Percentiles rank a stretch among this genome's conserved stretches.
phyloP scores from a whole-genome alignment of 2,329 filamentous ascomycete genomes.

The Pezicula neosporulosa region DNA sequence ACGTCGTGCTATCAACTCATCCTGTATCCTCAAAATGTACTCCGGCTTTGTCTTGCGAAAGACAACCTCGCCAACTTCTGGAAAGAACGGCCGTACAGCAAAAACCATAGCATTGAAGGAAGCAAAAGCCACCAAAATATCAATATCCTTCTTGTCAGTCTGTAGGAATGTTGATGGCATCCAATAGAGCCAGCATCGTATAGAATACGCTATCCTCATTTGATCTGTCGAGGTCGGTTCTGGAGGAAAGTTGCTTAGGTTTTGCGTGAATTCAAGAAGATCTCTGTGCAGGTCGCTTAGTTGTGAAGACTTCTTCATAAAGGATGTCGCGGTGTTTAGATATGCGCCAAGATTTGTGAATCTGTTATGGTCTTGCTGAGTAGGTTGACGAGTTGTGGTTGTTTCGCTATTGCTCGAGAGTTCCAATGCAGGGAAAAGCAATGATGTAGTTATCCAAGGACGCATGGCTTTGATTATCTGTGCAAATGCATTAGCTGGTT shows the following conservation, averaged over 20 bases:
- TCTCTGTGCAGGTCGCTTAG: background rate
- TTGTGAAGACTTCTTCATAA: background rate
- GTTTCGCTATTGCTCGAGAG: background rate
- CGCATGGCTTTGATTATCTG: background rate
- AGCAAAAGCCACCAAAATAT: background rate
- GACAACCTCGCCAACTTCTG: background rate
- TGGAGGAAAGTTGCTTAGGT: background rate
- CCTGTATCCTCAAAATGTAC: background rate
- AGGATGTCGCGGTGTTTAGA: background rate
- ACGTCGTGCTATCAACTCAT: background rate
- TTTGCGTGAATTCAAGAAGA: background rate
- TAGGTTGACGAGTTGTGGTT: background rate
- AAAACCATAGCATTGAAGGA: background rate
- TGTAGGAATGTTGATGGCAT: background rate
- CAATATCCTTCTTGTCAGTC: background rate
- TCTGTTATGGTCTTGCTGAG: background rate
- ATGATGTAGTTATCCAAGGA: background rate
- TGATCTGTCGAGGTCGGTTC: background rate
- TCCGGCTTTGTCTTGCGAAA: background rate
- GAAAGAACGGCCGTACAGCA: background rate
- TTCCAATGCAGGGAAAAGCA: background rate
- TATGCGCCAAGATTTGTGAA: background rate
- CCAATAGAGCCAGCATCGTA: background rate
- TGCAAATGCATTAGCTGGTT: background rate
- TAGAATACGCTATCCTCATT: background rate